These are phyloP conservation scores for Elongisporangium anandrum DNA, from an alignment of 352 stramenopile genomes.

Conservation along the genomic window DNA sequence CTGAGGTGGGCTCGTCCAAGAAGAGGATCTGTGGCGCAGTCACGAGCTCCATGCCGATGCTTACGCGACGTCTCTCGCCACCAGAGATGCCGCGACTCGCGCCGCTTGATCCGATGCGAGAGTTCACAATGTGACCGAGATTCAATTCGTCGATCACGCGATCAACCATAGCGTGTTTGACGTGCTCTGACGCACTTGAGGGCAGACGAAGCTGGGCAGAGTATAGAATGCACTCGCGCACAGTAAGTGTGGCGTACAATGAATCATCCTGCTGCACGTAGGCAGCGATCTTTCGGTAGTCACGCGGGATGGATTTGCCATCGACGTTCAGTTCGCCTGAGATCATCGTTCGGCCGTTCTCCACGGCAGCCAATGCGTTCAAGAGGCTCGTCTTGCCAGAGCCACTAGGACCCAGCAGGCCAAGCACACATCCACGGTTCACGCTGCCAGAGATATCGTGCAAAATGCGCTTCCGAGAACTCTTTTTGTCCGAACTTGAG, in stretches of 20 bases:
- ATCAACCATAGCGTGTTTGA: conserved; percentile 67
- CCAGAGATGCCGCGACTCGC: conserved; percentile 88
- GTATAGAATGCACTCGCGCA: conserved; percentile 82
- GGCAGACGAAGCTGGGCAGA: conserved; percentile 74
- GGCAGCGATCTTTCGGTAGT: conserved; percentile 71
- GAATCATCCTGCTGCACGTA: conserved; percentile 89
- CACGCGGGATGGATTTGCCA: conserved; percentile 37
- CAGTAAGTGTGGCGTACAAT: conserved; percentile 76
- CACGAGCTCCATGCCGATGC: conserved; percentile 93
- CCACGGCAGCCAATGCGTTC: conserved; percentile 68
- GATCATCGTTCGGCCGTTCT: conserved; percentile 52
- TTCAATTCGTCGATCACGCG: conserved; percentile 69
- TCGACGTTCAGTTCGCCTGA: conserved; percentile 65
- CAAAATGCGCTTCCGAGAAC: conserved; percentile 37
- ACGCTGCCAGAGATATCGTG: conserved; percentile 54
- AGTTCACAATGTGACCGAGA: conserved; percentile 58
- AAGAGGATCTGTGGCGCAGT: conserved; percentile 85
- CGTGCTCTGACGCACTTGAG: conserved; percentile 30
- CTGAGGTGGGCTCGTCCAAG: conserved; percentile 91
- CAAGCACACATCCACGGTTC: conserved; percentile 55
- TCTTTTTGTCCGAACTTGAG: neutral
- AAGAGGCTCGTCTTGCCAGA: conserved; percentile 83
- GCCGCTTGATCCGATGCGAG: conserved; percentile 43
- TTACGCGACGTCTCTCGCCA: conserved; percentile 90
- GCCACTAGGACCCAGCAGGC: conserved; percentile 68